Evolutionary conservation across 169 alveolate genomes (phyloP), one percentile per base, ranked within the genome.

Genomic region (Cryptosporidium tyzzeri): DNA sequence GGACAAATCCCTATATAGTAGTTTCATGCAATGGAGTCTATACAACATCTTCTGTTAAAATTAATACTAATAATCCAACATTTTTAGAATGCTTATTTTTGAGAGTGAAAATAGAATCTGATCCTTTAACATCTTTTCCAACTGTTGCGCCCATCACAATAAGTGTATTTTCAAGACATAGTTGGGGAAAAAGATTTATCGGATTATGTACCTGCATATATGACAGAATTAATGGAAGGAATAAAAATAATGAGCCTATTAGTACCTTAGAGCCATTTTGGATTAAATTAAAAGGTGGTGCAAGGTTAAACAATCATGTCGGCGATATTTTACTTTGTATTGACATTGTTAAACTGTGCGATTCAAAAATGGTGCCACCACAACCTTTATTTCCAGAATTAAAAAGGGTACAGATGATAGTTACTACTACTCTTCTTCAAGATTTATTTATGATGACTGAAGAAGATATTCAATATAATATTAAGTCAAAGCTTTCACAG

Each of bases 351-450:
- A 91, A 93, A 71, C 80, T 85, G 65, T 85, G 93, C 53, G 97
- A 95, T 48, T 95, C 97, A 26, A 85, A 86, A 69, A 73, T 86
- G 87, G 84, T 94, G 6, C 96, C 98, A 21, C 94, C 94, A 50
- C 94, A 92, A 69, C 98, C 97, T 44, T 86, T 96, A 95, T 89
- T 93, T 62, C 96, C 97, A n/a, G 92, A 87, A 45, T 93, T 94
- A 44, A 93, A 92, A 59, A 92, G 86, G 86, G 93, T 80, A 9
- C 89, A 80, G 12, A 59, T 80, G 62, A 80, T 80, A 10, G 8
- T 80, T 5, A 80, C 89, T 31, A 62, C 89, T 18, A 41, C 89
- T 37, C 41, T 80, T 41, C 89, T 80, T 62, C 73, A 80, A 45
- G 89, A 80, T 44, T 65, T 80, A 65, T 80, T 59, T 41, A 59